These are phyloP conservation scores for Cnidoscolus chayamansa DNA, from an alignment of 441 rosid genomes.

Conservation along the genomic window DNA sequence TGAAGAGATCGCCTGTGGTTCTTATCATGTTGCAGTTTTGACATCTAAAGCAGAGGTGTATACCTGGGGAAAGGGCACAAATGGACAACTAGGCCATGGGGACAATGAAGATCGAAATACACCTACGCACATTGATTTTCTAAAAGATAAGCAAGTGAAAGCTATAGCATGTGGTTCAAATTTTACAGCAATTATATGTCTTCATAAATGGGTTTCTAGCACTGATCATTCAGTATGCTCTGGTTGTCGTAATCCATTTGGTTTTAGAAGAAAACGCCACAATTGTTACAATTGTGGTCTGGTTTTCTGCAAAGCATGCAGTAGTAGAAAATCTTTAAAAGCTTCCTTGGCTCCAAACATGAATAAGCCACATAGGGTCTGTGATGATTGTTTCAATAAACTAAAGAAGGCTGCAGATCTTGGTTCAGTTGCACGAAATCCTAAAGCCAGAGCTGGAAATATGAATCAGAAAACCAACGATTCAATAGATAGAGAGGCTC, in stretches of 20 bases:
- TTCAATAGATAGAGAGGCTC: conserved; percentile 36
- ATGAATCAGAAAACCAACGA: conserved; percentile 34
- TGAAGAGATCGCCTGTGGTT: conserved; percentile 81
- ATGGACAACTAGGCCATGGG: conserved; percentile 89
- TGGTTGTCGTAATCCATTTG: conserved; percentile 72
- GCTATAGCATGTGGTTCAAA: conserved; percentile 69
- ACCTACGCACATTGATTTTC: conserved; percentile 55
- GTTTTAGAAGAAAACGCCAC: conserved; percentile 84
- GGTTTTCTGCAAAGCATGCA: conserved; percentile 65
- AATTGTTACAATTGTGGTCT: conserved; percentile 34
- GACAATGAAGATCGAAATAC: conserved; percentile 54
- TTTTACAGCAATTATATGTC: conserved; percentile 70
- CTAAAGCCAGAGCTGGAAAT: conserved; percentile 32
- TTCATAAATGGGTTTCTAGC: conserved; percentile 68
- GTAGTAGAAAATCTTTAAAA: conserved; percentile 60
- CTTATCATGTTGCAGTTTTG: conserved; percentile 73
- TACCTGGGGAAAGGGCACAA: conserved; percentile 86
- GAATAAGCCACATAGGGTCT: conserved; percentile 75
- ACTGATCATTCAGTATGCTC: conserved; percentile 73
- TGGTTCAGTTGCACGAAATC: conserved; percentile 32
- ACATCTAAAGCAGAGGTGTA: conserved; percentile 70
- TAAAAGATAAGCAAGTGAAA: conserved; percentile 77
- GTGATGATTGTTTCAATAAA: conserved; percentile 74
- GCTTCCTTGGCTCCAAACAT: conserved; percentile 76
- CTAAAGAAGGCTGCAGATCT: conserved; percentile 44